Base-by-base conservation (phyloP, 768 basidiomycete genomes). In the Coprinellus aureogranulatus region DNA sequence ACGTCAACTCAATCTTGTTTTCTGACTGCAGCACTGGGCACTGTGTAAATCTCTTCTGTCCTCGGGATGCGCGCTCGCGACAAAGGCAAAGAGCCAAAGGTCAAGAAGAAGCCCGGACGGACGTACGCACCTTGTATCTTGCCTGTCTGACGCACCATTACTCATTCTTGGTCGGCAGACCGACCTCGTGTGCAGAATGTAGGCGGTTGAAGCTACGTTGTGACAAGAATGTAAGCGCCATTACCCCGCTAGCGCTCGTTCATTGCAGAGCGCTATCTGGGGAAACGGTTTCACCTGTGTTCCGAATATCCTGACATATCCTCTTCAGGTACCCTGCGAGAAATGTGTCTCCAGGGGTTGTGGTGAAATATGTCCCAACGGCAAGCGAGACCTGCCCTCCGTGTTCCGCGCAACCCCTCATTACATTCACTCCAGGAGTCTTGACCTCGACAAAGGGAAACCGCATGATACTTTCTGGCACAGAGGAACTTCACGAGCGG, bases 321-420 rank as follows among this genome's bases (percentile, higher is more conserved):
- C 39, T 49, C 46, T 55, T 25, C 62, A 90, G 88, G 78, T 90
- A 31, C 89, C 89, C 11, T 92, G 89, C 71, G 86, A 87, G 70
- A 90, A 84, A 67, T 92, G 90, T 65, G 81, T 82, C 23, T 86
- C 86, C 57, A 77, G 89, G 64, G 89, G 89, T 31, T 91, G 88
- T 64, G 83, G 82, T 23, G 75, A 83, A 18, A 87, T 91, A 56
- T 92, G 89, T 70, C 89, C 89, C n/a, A 83, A 86, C 55, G 89
- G 89, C 86, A 61, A 44, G 67, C 54, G 40, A 48, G 39, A 48
- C 10, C 47, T 16, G 25, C 47, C 47, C 11, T 10, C 25, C 10
- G 25, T 28, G 11, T 4, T 51, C 31, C 11, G 30, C 18, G 1
- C 23, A 16, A 54, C 51, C 59, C n/a, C 27, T 37, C 14, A 41